Percentiles rank a stretch among this genome's conserved stretches.
Evolutionary conservation across 73 alveolate genomes (phyloP).

Genomic region (Paraurostyla sp.): DNA sequence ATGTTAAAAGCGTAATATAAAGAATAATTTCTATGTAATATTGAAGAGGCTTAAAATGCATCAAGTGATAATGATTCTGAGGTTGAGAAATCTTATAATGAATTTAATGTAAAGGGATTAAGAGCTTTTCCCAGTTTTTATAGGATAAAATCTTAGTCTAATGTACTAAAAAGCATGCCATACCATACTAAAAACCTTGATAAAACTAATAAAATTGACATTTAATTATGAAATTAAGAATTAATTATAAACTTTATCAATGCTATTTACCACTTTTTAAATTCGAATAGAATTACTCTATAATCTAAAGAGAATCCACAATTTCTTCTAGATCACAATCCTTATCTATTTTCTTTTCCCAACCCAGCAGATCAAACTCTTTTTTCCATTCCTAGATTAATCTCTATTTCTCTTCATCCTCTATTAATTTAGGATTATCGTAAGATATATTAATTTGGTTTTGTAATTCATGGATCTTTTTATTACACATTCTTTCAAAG

Average conservation of each 20-base stretch:
- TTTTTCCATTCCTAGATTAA: neutral
- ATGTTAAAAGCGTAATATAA: neutral
- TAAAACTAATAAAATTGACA: too few relatives aligned
- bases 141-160: neutral
- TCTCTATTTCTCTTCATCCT: neutral
- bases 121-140: neutral
- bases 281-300: neutral
- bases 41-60: neutral
- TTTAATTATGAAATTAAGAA: neutral
- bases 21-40: neutral
- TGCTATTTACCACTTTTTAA: neutral
- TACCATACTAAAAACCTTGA: neutral
- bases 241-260: neutral
- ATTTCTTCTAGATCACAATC: conserved; percentile 10
- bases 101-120: neutral
- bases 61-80: neutral
- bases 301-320: neutral
- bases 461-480: neutral
- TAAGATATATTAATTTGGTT: too few relatives aligned
- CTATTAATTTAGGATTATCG: too few relatives aligned
- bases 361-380: neutral
- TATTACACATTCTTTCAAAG: neutral
- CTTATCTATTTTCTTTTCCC: conserved; percentile 28
- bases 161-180: neutral
- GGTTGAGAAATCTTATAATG: neutral